phyloP scores from a whole-genome alignment of 495 filamentous ascomycete species.

The Cercophora scortea region DNA sequence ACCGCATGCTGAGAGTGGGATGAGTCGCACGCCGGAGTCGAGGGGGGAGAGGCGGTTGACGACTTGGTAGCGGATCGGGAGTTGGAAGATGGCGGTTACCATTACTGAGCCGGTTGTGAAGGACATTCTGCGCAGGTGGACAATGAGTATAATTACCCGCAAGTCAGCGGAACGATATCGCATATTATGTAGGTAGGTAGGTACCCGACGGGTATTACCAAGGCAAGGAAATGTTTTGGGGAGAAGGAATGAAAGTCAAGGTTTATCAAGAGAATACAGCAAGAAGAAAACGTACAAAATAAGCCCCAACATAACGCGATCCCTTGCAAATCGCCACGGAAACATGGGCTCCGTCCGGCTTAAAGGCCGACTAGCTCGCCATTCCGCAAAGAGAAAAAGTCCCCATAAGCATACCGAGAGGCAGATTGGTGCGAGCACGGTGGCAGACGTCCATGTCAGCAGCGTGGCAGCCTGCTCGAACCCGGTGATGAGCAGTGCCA shows the following conservation, averaged over 20 bases:
- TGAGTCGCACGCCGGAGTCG: conserved; percentile 30
- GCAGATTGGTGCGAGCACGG: conserved; percentile 13
- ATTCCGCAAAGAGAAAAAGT: not conserved
- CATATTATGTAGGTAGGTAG: not conserved
- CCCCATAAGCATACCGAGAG: not conserved
- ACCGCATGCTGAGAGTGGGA: conserved; percentile 8
- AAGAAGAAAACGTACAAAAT: conserved; percentile 10
- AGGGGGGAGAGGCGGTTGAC: conserved; percentile 26
- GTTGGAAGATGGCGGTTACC: conserved; percentile 27
- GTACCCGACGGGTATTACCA: conserved; percentile 4
- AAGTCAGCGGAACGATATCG: not conserved
- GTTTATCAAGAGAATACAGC: no score
- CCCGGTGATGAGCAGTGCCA: conserved; percentile 10
- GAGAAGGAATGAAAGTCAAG: not conserved
- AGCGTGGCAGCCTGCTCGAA: conserved; percentile 20
- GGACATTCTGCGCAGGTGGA: not conserved
- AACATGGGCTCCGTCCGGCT: conserved; percentile 8
- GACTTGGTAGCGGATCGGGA: conserved; percentile 42
- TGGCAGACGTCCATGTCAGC: conserved; percentile 19
- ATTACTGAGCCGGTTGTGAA: conserved; percentile 4
- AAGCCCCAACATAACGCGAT: conserved; percentile 6
- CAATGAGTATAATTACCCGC: conserved; percentile 1
- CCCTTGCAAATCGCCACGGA: conserved; percentile 12
- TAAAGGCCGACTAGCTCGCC: not conserved
- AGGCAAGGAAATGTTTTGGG: not conserved